A percentile compares a stretch with the other conserved stretches of the same genome.
Conservation (phyloP, 2,329 filamentous ascomycete species). For the Paecilomyces sp. region DNA sequence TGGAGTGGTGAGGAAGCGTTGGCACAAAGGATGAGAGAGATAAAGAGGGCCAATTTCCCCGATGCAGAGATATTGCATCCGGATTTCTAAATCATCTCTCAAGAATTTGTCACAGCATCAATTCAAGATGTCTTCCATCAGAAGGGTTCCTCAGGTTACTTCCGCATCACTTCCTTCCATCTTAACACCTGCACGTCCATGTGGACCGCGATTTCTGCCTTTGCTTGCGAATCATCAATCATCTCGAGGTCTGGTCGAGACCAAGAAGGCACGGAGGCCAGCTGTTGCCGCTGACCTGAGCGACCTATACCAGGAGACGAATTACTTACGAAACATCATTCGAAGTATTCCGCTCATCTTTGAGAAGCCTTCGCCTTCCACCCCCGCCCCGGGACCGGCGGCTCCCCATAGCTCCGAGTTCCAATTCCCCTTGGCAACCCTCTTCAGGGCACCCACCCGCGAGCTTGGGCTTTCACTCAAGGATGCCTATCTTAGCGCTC, state of each 20-base stretch:
- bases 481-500: constrained; percentile 1
- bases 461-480: constrained; percentile 3
- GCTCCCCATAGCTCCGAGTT: not conserved
- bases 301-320: not conserved
- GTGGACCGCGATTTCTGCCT: not conserved
- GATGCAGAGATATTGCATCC: not conserved
- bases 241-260: not conserved
- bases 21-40: not conserved
- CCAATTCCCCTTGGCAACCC: constrained; percentile 2
- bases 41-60: not conserved
- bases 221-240: not conserved
- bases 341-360: not conserved
- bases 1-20: not conserved
- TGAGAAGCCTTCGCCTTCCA: not conserved
- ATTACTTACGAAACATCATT: not conserved
- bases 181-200: not conserved
- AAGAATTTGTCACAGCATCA: not conserved
- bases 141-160: constrained; percentile 4
- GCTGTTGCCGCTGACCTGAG: not conserved
- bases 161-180: constrained; percentile 8
- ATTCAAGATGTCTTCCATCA: not conserved
- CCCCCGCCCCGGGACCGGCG: not conserved
- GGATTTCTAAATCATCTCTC: not conserved
- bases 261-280: not conserved
- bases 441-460: constrained; percentile 4